Evolutionary conservation across 129 eudicot genomes (phyloP).

Genomic region (Logfia minima): DNA sequence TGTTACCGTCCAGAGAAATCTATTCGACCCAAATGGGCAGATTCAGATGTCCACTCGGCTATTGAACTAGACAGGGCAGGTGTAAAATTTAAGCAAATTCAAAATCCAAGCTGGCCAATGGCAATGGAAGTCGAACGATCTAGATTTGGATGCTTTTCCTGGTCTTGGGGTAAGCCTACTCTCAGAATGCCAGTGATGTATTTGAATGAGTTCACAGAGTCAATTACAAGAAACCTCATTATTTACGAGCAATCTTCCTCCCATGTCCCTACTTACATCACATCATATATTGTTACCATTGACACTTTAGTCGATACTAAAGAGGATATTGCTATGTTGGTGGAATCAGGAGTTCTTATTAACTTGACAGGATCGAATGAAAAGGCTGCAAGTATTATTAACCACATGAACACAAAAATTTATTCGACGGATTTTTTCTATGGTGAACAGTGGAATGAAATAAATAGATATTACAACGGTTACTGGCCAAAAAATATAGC

Average conservation of each 20-base stretch:
- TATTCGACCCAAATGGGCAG: background rate
- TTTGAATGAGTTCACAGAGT: background rate
- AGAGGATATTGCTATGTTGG: background rate
- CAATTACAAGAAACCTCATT: background rate
- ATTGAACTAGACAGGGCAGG: background rate
- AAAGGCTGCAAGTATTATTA: background rate
- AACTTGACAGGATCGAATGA: background rate
- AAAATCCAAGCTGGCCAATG: background rate
- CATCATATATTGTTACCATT: background rate
- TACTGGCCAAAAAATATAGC: constrained; percentile 9
- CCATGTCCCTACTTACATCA: background rate
- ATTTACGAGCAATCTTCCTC: background rate
- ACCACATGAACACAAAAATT: background rate
- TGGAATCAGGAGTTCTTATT: background rate
- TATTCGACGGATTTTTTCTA: background rate
- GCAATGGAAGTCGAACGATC: background rate
- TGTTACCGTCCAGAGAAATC: background rate
- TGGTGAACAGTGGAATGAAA: background rate
- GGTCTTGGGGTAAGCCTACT: background rate
- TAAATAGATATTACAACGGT: background rate
- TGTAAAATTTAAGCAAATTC: background rate
- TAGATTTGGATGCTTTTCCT: background rate
- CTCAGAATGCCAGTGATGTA: background rate
- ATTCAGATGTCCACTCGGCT: background rate
- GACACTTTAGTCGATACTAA: background rate